These are phyloP conservation scores for Gracilaria caudata DNA, from an alignment of 23 red algal species.

Conservation along the genomic window DNA sequence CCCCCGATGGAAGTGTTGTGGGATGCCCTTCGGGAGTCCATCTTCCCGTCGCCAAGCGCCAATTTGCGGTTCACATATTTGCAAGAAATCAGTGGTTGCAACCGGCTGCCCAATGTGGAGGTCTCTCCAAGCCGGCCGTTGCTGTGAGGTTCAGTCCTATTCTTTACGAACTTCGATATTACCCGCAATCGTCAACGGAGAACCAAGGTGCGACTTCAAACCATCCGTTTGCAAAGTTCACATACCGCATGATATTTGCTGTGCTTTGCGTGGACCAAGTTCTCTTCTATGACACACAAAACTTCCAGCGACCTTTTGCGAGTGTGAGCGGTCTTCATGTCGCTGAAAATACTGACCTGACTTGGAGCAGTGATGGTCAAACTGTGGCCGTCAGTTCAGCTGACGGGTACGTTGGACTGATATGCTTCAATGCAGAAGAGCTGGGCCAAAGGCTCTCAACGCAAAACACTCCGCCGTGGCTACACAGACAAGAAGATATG, in stretches of 20 bases:
- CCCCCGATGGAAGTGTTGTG: constrained; percentile 83
- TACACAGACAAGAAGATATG: constrained; percentile 18
- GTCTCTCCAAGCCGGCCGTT: constrained; percentile 53
- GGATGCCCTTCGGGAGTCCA: constrained; percentile 84
- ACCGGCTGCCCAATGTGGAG: constrained; percentile 73
- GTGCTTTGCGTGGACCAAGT: constrained; percentile 63
- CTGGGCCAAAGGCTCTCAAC: constrained; percentile 17
- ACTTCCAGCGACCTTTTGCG: constrained; percentile 58
- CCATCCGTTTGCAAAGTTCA: constrained; percentile 31
- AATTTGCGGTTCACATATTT: constrained; percentile 84
- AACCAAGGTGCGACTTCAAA: background rate
- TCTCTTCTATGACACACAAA: constrained; percentile 85
- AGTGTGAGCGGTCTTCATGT: constrained; percentile 76
- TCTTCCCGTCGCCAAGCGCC: constrained; percentile 15
- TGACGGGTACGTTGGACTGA: constrained; percentile 53
- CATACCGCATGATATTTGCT: constrained; percentile 86
- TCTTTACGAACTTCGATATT: constrained; percentile 49
- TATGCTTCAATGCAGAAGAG: constrained; percentile 38
- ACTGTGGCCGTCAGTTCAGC: constrained; percentile 48
- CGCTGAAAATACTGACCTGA: constrained; percentile 77
- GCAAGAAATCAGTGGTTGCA: constrained; percentile 72
- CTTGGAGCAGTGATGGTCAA: constrained; percentile 77
- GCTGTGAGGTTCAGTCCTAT: constrained; percentile 75
- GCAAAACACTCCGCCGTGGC: constrained; percentile 46
- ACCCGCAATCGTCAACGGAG: background rate